Conservation (phyloP, 2,329 filamentous ascomycete species). For the Aspergillus sp. region DNA sequence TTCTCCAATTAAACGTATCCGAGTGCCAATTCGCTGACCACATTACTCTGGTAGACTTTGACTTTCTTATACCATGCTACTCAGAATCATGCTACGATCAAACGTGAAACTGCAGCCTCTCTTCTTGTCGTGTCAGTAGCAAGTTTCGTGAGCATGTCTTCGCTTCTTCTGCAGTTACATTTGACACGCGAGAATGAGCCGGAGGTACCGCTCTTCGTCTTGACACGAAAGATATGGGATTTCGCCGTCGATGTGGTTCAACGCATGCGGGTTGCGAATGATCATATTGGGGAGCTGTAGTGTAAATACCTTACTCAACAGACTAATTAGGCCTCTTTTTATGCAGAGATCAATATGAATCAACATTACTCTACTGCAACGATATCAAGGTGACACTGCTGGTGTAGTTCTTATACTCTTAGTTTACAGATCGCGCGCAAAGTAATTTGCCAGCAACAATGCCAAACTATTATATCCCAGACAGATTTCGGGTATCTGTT, state of each 20-base stretch:
- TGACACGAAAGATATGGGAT: conserved; percentile 46
- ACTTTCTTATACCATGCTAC: conserved; percentile 75
- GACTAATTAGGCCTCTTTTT: neutral
- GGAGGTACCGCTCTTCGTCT: conserved; percentile 57
- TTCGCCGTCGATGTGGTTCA: conserved; percentile 35
- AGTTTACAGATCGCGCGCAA: neutral
- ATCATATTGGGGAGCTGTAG: conserved; percentile 27
- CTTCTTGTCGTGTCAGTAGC: conserved; percentile 74
- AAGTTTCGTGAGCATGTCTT: conserved; percentile 73
- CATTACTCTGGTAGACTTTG: conserved; percentile 56
- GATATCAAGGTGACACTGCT: neutral
- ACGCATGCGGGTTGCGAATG: conserved; percentile 35
- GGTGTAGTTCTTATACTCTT: neutral
- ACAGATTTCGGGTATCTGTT: conserved; percentile 7
- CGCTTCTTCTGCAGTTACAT: conserved; percentile 67
- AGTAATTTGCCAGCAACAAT: neutral
- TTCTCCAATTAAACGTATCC: neutral
- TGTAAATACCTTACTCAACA: neutral
- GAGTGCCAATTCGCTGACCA: neutral
- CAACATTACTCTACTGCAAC: neutral
- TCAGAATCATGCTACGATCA: conserved; percentile 75
- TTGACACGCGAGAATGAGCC: conserved; percentile 61
- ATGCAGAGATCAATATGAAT: neutral
- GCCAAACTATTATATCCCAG: neutral
- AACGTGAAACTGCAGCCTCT: conserved; percentile 75